phyloP scores from a whole-genome alignment of 2,329 filamentous ascomycete species.

The Colletotrichum eremochloae region DNA sequence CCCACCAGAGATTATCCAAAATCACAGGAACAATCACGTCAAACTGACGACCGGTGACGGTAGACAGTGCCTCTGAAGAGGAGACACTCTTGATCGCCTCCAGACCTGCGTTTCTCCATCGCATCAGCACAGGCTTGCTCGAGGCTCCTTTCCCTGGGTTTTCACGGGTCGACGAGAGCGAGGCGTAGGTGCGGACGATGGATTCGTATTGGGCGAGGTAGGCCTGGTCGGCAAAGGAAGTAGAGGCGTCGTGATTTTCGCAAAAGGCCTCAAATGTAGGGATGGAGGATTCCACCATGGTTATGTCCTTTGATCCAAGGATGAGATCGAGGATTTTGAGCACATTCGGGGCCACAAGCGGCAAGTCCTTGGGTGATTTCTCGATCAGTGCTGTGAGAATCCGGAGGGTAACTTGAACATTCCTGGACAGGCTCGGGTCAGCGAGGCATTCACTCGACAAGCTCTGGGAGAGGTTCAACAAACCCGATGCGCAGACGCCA shows the following conservation, averaged over 20 bases:
- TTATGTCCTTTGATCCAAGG: constrained; percentile 87
- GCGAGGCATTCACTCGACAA: not conserved
- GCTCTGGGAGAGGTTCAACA: constrained; percentile 45
- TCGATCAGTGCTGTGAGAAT: constrained; percentile 93
- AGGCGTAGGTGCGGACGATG: constrained; percentile 83
- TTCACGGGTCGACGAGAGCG: constrained; percentile 78
- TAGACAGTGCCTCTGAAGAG: constrained; percentile 81
- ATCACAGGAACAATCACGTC: constrained; percentile 86
- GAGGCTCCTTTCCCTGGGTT: constrained; percentile 65
- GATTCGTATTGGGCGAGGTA: constrained; percentile 87
- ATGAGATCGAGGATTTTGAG: constrained; percentile 88
- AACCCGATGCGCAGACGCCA: constrained; percentile 90
- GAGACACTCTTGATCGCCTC: constrained; percentile 86
- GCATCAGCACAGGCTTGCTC: constrained; percentile 80
- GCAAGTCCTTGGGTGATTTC: constrained; percentile 90
- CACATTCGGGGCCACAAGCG: constrained; percentile 87
- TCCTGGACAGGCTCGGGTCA: constrained; percentile 62
- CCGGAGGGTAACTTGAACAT: constrained; percentile 94
- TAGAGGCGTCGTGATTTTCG: constrained; percentile 86
- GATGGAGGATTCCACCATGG: constrained; percentile 91
- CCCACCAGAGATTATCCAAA: constrained; percentile 86
- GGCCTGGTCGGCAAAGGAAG: constrained; percentile 85
- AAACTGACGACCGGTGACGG: constrained; percentile 81
- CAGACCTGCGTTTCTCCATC: constrained; percentile 81
- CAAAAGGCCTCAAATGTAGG: constrained; percentile 91